These are phyloP conservation scores for Calcarisporium arbuscula DNA, from an alignment of 2,329 filamentous ascomycete species.

Conservation along the genomic window DNA sequence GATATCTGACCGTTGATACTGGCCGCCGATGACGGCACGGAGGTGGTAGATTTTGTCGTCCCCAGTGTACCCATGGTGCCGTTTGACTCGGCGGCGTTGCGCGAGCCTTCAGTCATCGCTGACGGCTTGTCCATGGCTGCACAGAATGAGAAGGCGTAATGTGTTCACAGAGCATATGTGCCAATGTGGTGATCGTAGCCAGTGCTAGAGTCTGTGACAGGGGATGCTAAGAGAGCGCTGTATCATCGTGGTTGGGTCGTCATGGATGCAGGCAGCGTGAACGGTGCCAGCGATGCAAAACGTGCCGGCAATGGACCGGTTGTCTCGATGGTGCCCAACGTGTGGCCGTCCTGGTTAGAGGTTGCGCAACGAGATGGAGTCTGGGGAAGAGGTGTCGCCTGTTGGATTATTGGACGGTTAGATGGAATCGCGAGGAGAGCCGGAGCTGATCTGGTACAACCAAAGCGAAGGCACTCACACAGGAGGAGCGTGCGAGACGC, in stretches of 20 bases:
- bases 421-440: too few relatives aligned
- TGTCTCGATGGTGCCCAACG: conserved; percentile 25
- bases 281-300: conserved; percentile 13
- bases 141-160: conserved; percentile 16
- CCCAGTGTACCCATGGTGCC: conserved; percentile 13
- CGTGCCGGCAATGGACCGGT: too few relatives aligned
- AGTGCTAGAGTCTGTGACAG: conserved; percentile 21
- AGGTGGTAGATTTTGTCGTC: too few relatives aligned
- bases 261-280: conserved; percentile 20
- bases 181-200: conserved; percentile 24
- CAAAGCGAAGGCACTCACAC: too few relatives aligned
- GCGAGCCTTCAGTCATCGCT: conserved; percentile 18
- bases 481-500: too few relatives aligned
- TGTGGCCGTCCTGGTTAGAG: too few relatives aligned
- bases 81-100: conserved; percentile 14
- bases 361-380: too few relatives aligned
- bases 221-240: conserved; percentile 18
- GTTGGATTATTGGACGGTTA: too few relatives aligned
- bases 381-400: too few relatives aligned
- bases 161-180: conserved; percentile 24
- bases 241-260: conserved; percentile 30
- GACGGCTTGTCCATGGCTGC: conserved; percentile 29
- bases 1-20: conserved; percentile 23
- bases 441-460: too few relatives aligned
- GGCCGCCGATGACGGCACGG: conserved; percentile 12